Percentiles rank a stretch among this genome's conserved stretches.
phyloP scores from a whole-genome alignment of 23 red algal species.

The Gracilaria vermiculophylla region DNA sequence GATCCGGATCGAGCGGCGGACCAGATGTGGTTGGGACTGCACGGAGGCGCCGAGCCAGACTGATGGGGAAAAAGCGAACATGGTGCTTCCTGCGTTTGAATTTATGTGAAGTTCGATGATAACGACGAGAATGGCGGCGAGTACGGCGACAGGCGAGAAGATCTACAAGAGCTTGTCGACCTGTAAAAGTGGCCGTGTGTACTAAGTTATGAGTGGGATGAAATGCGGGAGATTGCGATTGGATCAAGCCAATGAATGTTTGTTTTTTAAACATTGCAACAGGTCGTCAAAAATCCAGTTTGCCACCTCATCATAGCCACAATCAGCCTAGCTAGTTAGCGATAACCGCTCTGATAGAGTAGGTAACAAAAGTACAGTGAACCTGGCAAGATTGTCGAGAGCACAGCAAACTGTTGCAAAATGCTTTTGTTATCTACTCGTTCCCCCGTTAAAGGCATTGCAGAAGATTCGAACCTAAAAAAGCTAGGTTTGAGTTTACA shows the following conservation, averaged over 20 bases:
- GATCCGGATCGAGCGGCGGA: neutral
- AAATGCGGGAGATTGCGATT: neutral
- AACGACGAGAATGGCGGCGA: neutral
- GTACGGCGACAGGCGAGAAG: neutral
- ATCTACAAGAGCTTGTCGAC: no score
- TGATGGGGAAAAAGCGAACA: conserved; percentile 21
- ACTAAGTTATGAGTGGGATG: neutral
- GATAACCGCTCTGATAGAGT: no score
- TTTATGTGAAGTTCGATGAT: no score
- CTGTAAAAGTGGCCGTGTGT: neutral
- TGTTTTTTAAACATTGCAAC: no score
- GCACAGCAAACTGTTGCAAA: no score
- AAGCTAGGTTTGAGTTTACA: no score
- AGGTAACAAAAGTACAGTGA: no score
- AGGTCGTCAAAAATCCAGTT: no score
- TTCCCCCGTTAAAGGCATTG: neutral
- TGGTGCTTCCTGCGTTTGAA: neutral
- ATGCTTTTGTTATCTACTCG: neutral
- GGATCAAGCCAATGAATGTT: neutral
- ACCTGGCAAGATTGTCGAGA: no score
- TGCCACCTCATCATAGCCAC: no score
- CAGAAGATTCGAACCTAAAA: no score
- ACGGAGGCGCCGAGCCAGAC: conserved; percentile 23
- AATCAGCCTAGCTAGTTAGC: no score
- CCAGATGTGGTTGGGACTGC: neutral